phyloP scores from a whole-genome alignment of 2,329 filamentous ascomycete genomes.

The Phialophora verrucosa region DNA sequence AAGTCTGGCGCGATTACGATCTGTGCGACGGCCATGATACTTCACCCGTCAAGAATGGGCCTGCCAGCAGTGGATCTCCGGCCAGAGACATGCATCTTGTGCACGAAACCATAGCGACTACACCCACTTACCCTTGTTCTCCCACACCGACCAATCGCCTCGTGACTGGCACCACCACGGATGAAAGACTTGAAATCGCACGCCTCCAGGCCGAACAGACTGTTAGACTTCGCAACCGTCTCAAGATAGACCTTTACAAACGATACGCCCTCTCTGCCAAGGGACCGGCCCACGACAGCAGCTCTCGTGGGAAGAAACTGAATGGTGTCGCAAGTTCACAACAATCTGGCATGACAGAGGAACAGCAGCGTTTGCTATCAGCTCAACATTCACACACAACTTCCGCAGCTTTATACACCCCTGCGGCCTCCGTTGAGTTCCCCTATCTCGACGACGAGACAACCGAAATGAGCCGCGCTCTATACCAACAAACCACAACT shows the following conservation, averaged over 20 bases:
- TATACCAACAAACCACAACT: not conserved
- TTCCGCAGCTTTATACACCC: not conserved
- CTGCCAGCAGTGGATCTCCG: not conserved
- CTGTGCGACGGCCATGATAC: not conserved
- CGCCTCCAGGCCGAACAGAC: not conserved
- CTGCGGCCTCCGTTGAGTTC: not conserved
- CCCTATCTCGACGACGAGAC: not conserved
- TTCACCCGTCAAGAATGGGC: not conserved
- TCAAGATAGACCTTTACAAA: not conserved
- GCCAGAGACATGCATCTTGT: not conserved
- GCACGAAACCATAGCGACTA: conserved; percentile 10
- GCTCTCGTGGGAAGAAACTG: not conserved
- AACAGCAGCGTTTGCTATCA: not conserved
- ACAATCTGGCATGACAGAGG: not conserved
- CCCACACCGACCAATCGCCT: not conserved
- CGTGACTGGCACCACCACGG: not conserved
- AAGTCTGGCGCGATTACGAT: not conserved
- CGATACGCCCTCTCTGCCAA: not conserved
- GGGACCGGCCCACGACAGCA: not conserved
- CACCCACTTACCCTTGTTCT: conserved; percentile 9
- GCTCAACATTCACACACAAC: not conserved
- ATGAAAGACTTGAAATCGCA: not conserved
- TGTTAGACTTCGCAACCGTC: not conserved
- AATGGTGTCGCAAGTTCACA: not conserved
- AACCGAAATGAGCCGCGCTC: not conserved